phyloP scores from a whole-genome alignment of 2,329 filamentous ascomycete genomes.

The Lecanicillium sp. region DNA sequence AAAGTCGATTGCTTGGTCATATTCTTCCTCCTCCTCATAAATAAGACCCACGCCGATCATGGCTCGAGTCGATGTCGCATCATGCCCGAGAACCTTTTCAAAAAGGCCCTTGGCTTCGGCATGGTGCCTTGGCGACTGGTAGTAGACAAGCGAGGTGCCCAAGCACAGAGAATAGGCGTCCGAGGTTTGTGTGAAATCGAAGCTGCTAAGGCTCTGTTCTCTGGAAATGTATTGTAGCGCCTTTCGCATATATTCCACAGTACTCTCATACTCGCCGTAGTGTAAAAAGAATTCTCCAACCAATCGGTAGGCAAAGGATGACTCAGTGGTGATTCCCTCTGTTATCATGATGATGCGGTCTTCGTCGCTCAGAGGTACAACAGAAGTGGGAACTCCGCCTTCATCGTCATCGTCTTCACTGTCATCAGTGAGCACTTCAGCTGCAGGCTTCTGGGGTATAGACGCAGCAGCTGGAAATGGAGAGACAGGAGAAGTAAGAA shows the following conservation, averaged over 20 bases:
- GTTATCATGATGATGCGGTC: conserved; percentile 78
- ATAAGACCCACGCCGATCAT: conserved; percentile 88
- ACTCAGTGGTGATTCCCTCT: conserved; percentile 63
- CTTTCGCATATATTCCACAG: conserved; percentile 72
- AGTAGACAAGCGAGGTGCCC: conserved; percentile 82
- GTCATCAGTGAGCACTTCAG: conserved; percentile 41
- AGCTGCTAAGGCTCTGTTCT: conserved; percentile 60
- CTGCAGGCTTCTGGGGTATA: conserved; percentile 18
- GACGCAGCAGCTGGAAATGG: conserved; percentile 57
- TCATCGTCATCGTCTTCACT: conserved; percentile 56
- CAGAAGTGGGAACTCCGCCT: conserved; percentile 45
- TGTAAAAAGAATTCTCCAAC: conserved; percentile 78
- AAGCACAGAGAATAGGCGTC: conserved; percentile 73
- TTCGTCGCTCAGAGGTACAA: conserved; percentile 61
- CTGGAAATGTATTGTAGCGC: conserved; percentile 56
- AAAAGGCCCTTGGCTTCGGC: conserved; percentile 83
- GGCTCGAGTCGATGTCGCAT: conserved; percentile 70
- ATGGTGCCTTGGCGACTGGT: conserved; percentile 86
- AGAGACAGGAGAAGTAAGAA: conserved; percentile 74
- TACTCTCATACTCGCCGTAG: conserved; percentile 77
- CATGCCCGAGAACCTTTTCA: conserved; percentile 69
- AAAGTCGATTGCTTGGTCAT: conserved; percentile 73
- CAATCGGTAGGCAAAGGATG: conserved; percentile 75
- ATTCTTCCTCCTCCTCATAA: conserved; percentile 89
- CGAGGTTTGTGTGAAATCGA: conserved; percentile 61